Percentiles rank a stretch among this genome's conserved stretches.
These are phyloP conservation scores for Acanthamoeba polyphaga DNA, from an alignment of 208 protist genomes.

Conservation along the genomic window DNA sequence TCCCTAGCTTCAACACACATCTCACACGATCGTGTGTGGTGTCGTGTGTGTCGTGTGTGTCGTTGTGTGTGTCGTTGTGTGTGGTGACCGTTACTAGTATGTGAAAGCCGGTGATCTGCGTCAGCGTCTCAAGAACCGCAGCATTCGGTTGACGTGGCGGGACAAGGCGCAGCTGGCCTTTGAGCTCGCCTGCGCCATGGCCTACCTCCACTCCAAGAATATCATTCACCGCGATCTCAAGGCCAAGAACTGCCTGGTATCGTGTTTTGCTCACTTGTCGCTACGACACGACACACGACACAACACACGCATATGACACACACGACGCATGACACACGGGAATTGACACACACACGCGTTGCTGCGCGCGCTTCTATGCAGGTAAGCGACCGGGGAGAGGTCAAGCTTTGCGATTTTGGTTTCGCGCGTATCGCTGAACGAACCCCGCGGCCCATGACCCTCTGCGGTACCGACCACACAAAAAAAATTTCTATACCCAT, in stretches of 20 bases:
- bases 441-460: constrained; percentile 52
- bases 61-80: not conserved
- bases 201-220: constrained; percentile 67
- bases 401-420: constrained; percentile 72
- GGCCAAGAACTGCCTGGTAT: constrained; percentile 57
- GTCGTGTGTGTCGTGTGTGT: not conserved
- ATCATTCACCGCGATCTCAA: constrained; percentile 68
- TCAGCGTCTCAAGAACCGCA: constrained; percentile 37
- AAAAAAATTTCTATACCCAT: no score
- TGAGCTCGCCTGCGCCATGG: constrained; percentile 60
- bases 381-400: not conserved
- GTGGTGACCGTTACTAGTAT: not conserved
- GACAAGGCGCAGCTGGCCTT: constrained; percentile 43
- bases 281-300: not conserved
- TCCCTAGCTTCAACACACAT: not conserved
- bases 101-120: constrained; percentile 44
- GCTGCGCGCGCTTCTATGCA: not conserved
- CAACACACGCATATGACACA: not conserved
- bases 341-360: not conserved
- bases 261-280: not conserved
- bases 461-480: constrained; percentile 28
- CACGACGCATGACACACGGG: no score
- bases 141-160: constrained; percentile 3
- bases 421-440: constrained; percentile 56
- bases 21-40: not conserved